Evolutionary conservation across 306 rosid genomes (phyloP).

Genomic region (Sophora flavescens): DNA sequence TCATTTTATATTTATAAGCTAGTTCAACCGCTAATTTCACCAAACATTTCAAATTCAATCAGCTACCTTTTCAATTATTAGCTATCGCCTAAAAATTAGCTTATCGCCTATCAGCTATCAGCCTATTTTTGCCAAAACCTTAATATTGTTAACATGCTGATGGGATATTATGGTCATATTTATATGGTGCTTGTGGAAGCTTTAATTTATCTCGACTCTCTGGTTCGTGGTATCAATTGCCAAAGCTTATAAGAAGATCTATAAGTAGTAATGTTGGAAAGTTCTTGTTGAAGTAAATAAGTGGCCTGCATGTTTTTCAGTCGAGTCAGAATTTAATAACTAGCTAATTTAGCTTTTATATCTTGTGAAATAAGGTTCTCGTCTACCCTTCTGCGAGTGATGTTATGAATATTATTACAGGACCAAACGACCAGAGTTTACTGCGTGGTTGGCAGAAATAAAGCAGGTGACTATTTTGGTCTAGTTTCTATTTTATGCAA

Average conservation of each 20-base stretch:
- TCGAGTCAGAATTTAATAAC: slow-evolving; percentile 20
- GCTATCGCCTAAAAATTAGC: no score
- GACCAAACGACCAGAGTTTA: slow-evolving; percentile 96
- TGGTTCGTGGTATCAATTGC: slow-evolving; percentile 21
- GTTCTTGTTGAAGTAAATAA: slow-evolving; percentile 19
- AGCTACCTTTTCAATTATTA: no score
- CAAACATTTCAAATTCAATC: no score
- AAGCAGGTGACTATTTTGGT: slow-evolving; percentile 69
- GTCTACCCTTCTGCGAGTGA: slow-evolving; percentile 43
- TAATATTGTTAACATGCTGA: slow-evolving; percentile 11
- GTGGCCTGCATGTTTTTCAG: background rate
- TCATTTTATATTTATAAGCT: no score
- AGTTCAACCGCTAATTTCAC: no score
- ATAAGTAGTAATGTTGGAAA: slow-evolving; percentile 1
- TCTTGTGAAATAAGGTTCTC: slow-evolving; percentile 40
- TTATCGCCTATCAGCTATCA: no score
- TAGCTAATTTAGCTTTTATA: slow-evolving; percentile 39
- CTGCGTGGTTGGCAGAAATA: slow-evolving; percentile 96
- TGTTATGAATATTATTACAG: slow-evolving; percentile 53
- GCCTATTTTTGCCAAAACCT: no score
- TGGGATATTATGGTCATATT: background rate
- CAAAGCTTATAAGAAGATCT: slow-evolving; percentile 11
- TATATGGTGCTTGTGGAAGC: background rate
- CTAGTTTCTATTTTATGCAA: slow-evolving; percentile 29
- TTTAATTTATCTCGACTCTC: slow-evolving; percentile 36